A percentile compares a stretch with the other conserved stretches of the same genome.
These are phyloP conservation scores for Fusarium subglutinans DNA, from an alignment of 2,329 filamentous ascomycete species.

Conservation along the genomic window DNA sequence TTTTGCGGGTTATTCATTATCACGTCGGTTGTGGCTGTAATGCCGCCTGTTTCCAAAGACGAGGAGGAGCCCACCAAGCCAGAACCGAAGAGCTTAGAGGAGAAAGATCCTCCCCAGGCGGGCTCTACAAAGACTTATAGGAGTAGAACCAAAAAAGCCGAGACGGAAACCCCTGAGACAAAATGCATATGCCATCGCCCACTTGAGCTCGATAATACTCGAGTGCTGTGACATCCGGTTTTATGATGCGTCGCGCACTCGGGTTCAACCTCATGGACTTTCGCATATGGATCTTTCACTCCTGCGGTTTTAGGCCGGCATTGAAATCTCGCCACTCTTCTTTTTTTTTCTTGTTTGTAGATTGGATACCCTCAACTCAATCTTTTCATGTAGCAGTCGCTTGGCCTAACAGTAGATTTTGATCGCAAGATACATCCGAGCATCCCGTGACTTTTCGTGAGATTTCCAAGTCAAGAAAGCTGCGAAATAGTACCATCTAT, in stretches of 20 bases:
- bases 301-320: neutral
- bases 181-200: neutral
- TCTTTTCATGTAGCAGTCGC: neutral
- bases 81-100: neutral
- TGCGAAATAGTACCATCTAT: neutral
- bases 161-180: neutral
- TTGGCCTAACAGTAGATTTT: neutral
- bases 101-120: neutral
- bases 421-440: neutral
- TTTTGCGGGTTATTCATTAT: neutral
- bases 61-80: neutral
- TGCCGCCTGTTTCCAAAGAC: neutral
- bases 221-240: neutral
- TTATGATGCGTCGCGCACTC: neutral
- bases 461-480: neutral
- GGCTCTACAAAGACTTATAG: neutral
- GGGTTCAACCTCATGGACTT: neutral
- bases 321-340: neutral
- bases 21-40: accelerated
- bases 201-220: neutral
- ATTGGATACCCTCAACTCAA: neutral
- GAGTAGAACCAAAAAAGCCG: neutral
- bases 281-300: neutral
- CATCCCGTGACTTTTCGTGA: neutral
- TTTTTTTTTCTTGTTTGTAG: neutral